Evolutionary conservation across 192 early-diverging fungal genomes (phyloP).

Genomic region (Umbelopsis ramanniana): DNA sequence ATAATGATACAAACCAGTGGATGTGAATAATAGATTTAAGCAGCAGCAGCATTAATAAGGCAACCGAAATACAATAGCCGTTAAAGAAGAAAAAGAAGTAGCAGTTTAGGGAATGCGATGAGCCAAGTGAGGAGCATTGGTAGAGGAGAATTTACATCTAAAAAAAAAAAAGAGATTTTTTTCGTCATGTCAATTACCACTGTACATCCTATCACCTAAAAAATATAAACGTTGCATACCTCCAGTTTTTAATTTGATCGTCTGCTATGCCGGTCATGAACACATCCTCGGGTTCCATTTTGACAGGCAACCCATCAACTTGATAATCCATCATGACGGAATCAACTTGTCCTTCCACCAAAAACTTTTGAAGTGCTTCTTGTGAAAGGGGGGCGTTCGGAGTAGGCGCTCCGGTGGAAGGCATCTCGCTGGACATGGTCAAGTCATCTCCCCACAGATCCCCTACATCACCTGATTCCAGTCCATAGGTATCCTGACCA

Average conservation of each 20-base stretch:
- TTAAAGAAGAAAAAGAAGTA: not conserved
- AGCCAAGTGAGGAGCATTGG: conserved; percentile 27
- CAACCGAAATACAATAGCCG: not conserved
- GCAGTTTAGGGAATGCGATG: conserved; percentile 22
- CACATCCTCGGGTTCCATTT: conserved; percentile 20
- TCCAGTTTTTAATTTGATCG: conserved; percentile 4
- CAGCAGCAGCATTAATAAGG: not conserved
- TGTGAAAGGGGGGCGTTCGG: not conserved
- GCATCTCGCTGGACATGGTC: conserved; percentile 8
- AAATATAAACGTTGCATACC: no score
- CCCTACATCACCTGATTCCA: conserved; percentile 4
- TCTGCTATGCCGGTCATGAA: conserved; percentile 15
- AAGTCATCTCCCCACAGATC: conserved; percentile 13
- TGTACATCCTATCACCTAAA: no score
- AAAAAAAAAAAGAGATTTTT: not conserved
- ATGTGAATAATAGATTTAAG: not conserved
- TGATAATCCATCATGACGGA: not conserved
- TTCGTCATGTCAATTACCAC: not conserved
- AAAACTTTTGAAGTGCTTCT: not conserved
- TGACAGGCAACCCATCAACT: conserved; percentile 23
- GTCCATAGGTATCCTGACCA: not conserved
- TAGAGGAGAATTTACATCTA: conserved; percentile 34
- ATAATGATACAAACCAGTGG: conserved; percentile 19
- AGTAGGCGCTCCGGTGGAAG: not conserved
- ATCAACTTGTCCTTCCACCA: not conserved